Conservation (phyloP, 2,329 filamentous ascomycete genomes). For the Pseudocercospora cruenta region DNA sequence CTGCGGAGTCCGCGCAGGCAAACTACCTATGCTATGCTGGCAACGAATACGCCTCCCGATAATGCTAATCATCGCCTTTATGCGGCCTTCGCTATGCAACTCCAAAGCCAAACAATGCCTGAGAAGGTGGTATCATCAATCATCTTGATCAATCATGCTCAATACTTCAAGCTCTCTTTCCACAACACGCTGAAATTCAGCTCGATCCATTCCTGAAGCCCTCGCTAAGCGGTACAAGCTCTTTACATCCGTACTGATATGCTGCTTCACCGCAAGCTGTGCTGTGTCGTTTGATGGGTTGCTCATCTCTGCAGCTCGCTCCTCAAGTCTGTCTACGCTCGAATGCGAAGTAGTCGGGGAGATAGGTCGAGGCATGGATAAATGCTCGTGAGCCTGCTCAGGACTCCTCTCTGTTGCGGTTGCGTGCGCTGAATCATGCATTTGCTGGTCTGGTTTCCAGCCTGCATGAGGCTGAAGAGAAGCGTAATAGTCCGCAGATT, state of each 20-base stretch:
- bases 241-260: constrained; percentile 76
- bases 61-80: neutral
- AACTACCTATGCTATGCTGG: neutral
- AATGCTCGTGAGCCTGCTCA: constrained; percentile 20
- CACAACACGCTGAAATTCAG: constrained; percentile 75
- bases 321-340: constrained; percentile 62
- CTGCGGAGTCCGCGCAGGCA: neutral
- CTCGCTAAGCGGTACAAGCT: constrained; percentile 73
- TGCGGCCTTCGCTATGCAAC: constrained; percentile 6
- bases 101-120: constrained; percentile 1
- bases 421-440: constrained; percentile 25
- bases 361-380: constrained; percentile 56
- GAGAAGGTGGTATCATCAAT: constrained; percentile 28
- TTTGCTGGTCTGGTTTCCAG: constrained; percentile 17
- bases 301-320: constrained; percentile 40
- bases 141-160: constrained; percentile 66
- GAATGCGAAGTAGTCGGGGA: constrained; percentile 43
- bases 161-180: constrained; percentile 72
- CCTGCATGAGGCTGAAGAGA: constrained; percentile 26
- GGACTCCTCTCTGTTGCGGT: constrained; percentile 20
- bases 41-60: neutral
- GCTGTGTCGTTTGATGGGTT: constrained; percentile 53
- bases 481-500: constrained; percentile 24
- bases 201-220: constrained; percentile 71
- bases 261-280: constrained; percentile 76